These are phyloP conservation scores for Trichaptum fuscoviolaceum DNA, from an alignment of 768 basidiomycete genomes.

Conservation along the genomic window DNA sequence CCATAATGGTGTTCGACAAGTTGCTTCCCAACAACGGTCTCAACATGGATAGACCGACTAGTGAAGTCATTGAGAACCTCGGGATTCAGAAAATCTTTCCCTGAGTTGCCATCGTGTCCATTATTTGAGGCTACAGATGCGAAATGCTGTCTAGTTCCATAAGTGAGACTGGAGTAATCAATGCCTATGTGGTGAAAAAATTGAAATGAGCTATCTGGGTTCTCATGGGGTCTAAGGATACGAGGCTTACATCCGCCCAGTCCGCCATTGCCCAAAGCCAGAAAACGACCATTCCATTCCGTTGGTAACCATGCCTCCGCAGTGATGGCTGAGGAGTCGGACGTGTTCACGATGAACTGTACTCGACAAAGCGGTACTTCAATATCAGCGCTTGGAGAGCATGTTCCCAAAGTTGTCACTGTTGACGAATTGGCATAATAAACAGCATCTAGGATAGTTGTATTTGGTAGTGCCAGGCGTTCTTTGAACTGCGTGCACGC, in stretches of 20 bases:
- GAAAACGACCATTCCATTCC: constrained; percentile 17
- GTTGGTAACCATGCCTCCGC: constrained; percentile 20
- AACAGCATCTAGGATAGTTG: neutral
- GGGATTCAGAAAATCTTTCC: constrained; percentile 11
- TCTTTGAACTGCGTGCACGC: neutral
- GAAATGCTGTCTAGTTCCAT: constrained; percentile 19
- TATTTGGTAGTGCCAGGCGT: neutral
- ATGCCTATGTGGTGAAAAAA: constrained; percentile 14
- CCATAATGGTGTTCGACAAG: constrained; percentile 24
- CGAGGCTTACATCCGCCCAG: constrained; percentile 15
- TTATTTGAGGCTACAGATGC: constrained; percentile 21
- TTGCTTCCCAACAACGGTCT: constrained; percentile 21
- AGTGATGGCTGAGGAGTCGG: constrained; percentile 7
- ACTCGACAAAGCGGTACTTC: neutral
- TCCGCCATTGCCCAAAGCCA: constrained; percentile 19
- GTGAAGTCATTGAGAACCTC: constrained; percentile 26
- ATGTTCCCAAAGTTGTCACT: neutral
- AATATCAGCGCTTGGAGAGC: neutral
- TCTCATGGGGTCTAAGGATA: neutral
- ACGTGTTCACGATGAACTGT: neutral
- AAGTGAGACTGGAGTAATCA: constrained; percentile 14
- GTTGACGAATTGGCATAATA: neutral
- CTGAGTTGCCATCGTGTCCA: constrained; percentile 13
- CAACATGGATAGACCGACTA: constrained; percentile 23
- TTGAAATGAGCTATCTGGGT: constrained; percentile 8